Evolutionary conservation across 2,329 filamentous ascomycete genomes (phyloP), one percentile per base, ranked within the genome.

Genomic region (Ampelomyces quisqualis): DNA sequence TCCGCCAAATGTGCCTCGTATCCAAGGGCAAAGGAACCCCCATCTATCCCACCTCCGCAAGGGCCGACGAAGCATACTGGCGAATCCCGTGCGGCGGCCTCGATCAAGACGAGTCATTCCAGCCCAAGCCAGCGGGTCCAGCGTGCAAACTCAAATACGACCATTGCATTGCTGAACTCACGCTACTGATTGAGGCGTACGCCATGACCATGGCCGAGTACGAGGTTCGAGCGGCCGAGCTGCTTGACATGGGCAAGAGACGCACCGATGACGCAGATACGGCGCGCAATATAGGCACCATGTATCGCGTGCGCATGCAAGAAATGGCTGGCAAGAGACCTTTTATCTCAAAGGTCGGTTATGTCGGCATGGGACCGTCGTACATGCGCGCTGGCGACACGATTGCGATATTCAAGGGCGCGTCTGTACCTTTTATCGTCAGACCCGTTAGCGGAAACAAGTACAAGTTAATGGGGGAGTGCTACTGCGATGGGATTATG

Each of bases 401-500:
- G 18, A 24, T 36, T 21, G 23, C 15, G 22, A 24, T 36, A 2
- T 9, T 36, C 10, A 24, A 21, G 8, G n/a, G 23, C 8, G 34
- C 23, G 5, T 26, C 22, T 10, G 22, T 36, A 9, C 34, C 34
- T 9, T 36, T 27, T 14, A 24, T 36, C 11, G 11, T 36, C 15
- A 28, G 34, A 11, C 23, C 15, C 13, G 24, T 36, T 13, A 24
- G 10, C 3, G 34, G 21, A 7, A 11, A 18, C 5, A 26, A 7
- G 17, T 36, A 28, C 17, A 14, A 9, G 24, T n/a, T 36, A 11
- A 19, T 36, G 14, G 34, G 34, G 3, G 34, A 36, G 17, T 36
- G 34, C 6, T 36, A 36, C 21, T 36, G 34, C 8, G 34, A 36
- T 21, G 34, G 23, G 17, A 36, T 36, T 14, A 36, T 36, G 34